phyloP scores from a whole-genome alignment of 371 early-diverging fungal species.

The Chytridiales sp. region DNA sequence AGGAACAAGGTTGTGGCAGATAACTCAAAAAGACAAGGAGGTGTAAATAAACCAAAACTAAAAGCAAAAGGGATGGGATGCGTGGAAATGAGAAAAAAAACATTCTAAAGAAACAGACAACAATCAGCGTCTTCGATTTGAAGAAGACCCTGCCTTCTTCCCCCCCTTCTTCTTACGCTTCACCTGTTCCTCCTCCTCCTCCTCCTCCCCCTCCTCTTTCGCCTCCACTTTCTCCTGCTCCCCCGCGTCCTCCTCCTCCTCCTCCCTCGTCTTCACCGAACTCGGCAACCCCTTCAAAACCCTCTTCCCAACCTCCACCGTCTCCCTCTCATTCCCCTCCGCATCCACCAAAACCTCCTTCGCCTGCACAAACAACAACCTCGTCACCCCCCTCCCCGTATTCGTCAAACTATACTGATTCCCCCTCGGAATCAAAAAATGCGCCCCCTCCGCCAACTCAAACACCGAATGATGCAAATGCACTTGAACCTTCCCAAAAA shows the following conservation, averaged over 20 bases:
- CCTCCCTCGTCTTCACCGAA: background rate
- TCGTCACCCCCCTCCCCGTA: conserved; percentile 24
- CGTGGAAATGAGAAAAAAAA: too few relatives aligned
- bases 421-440: conserved; percentile 52
- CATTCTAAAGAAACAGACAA: too few relatives aligned
- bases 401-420: conserved; percentile 46
- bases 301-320: background rate
- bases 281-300: background rate
- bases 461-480: conserved; percentile 39
- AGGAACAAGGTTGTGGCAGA: too few relatives aligned
- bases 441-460: conserved; percentile 30
- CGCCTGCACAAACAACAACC: conserved; percentile 43
- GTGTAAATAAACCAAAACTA: too few relatives aligned
- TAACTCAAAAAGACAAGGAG: too few relatives aligned
- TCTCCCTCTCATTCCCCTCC: background rate
- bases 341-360: conserved; percentile 19
- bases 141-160: too few relatives aligned
- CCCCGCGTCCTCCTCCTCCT: background rate
- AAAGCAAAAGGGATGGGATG: too few relatives aligned
- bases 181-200: background rate
- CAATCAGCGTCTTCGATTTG: too few relatives aligned
- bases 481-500: conserved; percentile 38
- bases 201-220: background rate
- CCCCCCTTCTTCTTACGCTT: too few relatives aligned
- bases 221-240: background rate